phyloP scores from a whole-genome alignment of 257 asterid species.

The Gentiana straminea region DNA sequence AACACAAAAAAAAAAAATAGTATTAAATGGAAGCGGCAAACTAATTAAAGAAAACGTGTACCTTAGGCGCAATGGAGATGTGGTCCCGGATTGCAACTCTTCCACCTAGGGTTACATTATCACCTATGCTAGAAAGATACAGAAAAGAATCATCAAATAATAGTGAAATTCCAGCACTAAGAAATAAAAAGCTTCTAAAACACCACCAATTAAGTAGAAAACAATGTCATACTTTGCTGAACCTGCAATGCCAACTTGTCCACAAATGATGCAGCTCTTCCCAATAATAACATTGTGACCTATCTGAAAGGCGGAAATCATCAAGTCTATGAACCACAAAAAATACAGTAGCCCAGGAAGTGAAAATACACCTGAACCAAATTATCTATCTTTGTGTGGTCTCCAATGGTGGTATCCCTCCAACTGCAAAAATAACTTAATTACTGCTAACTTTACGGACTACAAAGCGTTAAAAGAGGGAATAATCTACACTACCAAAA shows the following conservation, averaged over 20 bases:
- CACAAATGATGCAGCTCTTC: slow-evolving; percentile 66
- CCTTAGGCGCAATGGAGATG: slow-evolving; percentile 66
- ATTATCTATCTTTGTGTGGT: slow-evolving; percentile 83
- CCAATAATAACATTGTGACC: slow-evolving; percentile 86
- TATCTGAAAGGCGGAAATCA: slow-evolving; percentile 39
- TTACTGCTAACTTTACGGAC: slow-evolving; percentile 4
- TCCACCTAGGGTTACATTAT: slow-evolving; percentile 74
- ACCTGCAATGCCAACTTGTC: slow-evolving; percentile 94
- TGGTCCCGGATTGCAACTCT: slow-evolving; percentile 72
- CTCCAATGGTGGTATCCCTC: slow-evolving; percentile 85
- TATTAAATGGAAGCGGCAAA: not conserved
- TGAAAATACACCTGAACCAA: slow-evolving; percentile 65
- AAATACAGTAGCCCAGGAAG: slow-evolving; percentile 5
- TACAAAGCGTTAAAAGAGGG: not conserved
- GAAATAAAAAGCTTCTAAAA: not conserved
- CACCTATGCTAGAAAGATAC: slow-evolving; percentile 49
- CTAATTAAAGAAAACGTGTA: slow-evolving; percentile 5
- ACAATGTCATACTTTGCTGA: slow-evolving; percentile 54
- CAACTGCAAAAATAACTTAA: slow-evolving; percentile 43
- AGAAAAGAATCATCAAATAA: not conserved
- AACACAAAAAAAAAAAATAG: not conserved
- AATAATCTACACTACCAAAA: too few relatives aligned
- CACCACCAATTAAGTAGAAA: not conserved
- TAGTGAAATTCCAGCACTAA: not conserved
- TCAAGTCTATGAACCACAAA: too few relatives aligned